These are phyloP conservation scores for Nicotiana noctiflora DNA, from an alignment of 257 asterid species.

Conservation along the genomic window DNA sequence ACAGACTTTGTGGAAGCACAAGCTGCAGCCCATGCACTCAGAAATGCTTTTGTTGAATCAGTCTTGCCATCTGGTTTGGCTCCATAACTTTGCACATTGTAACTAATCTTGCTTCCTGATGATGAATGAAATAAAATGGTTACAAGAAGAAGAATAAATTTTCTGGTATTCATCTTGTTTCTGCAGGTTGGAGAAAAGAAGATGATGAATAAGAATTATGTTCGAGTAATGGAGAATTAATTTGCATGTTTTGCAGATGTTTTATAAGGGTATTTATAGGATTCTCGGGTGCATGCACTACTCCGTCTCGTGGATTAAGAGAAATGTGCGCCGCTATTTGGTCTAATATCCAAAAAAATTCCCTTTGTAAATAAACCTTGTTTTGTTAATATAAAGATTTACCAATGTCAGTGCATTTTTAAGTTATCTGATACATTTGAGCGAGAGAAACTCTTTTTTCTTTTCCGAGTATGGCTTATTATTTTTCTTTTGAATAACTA, in stretches of 20 bases:
- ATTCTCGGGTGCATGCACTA: not conserved
- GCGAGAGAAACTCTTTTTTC: not conserved
- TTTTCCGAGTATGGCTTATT: not conserved
- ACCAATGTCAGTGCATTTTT: not conserved
- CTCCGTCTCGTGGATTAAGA: not conserved
- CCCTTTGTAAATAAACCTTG: not conserved
- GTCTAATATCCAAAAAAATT: not conserved
- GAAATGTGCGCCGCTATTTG: not conserved
- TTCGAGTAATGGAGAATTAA: not conserved
- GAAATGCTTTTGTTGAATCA: slow-evolving; percentile 9
- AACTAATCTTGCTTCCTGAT: not conserved
- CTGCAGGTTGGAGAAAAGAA: not conserved
- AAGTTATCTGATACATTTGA: not conserved
- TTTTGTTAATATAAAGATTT: not conserved
- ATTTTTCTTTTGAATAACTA: not conserved
- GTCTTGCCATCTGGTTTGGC: slow-evolving; percentile 11
- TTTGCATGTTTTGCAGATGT: no score
- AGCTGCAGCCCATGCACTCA: slow-evolving; percentile 16
- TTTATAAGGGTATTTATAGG: not conserved
- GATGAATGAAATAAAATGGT: not conserved
- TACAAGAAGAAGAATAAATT: not conserved
- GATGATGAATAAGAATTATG: not conserved
- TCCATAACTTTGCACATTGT: slow-evolving; percentile 8
- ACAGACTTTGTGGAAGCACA: slow-evolving; percentile 13
- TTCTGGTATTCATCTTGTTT: not conserved